Conservation (phyloP, 768 basidiomycete genomes). For the Phlebiopsis gigantea region DNA sequence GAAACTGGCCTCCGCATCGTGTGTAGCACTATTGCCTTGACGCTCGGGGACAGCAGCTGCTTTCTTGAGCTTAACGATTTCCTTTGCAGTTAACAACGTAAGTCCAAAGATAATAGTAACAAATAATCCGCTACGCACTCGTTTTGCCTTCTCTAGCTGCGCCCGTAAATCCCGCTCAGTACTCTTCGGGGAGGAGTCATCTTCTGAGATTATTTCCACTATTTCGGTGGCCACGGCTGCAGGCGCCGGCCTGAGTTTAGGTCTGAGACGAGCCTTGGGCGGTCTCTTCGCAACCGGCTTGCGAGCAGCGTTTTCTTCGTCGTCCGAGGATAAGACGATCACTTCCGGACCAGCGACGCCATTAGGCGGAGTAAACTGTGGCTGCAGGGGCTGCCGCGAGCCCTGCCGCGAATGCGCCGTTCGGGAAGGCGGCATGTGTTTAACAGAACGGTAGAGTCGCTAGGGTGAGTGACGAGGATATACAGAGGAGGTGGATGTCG, state of each 20-base stretch:
- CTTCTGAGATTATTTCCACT: slow-evolving; percentile 8
- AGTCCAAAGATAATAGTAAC: not conserved
- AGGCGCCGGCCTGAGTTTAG: not conserved
- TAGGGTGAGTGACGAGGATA: not conserved
- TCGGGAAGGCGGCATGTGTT: slow-evolving; percentile 2
- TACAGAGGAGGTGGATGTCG: not conserved
- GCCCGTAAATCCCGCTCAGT: no score
- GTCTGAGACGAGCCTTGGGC: not conserved
- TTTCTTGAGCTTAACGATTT: slow-evolving; percentile 9
- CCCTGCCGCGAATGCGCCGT: slow-evolving; percentile 5
- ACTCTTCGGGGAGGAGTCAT: not conserved
- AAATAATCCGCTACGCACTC: not conserved
- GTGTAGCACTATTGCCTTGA: not conserved
- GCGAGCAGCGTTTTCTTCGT: slow-evolving; percentile 10
- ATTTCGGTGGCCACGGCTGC: not conserved
- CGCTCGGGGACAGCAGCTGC: not conserved
- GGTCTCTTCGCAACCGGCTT: slow-evolving; percentile 2
- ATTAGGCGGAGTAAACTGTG: slow-evolving; percentile 3
- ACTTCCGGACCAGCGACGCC: slow-evolving; percentile 3
- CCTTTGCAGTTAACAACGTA: slow-evolving; percentile 1
- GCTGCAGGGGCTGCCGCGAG: slow-evolving; percentile 12
- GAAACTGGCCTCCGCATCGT: not conserved
- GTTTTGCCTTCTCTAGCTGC: not conserved
- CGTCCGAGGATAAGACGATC: slow-evolving; percentile 21
- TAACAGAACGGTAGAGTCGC: not conserved